phyloP scores from a whole-genome alignment of 495 filamentous ascomycete genomes.

The Aspergillus affinis region DNA sequence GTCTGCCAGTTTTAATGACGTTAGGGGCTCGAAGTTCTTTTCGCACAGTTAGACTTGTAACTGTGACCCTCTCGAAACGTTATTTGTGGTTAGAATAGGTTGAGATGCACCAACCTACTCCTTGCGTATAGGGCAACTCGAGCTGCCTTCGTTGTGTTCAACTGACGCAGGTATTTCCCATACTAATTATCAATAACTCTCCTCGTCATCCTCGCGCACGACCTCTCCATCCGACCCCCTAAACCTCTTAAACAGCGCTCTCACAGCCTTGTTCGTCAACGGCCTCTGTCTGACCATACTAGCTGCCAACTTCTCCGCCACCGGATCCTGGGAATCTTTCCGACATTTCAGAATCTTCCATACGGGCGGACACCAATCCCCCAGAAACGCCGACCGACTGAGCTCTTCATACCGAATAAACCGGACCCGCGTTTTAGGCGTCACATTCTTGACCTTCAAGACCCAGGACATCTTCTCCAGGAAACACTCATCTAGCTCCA shows the following conservation, averaged over 20 bases:
- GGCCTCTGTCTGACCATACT: conserved; percentile 4
- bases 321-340: neutral
- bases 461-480: conserved; percentile 1
- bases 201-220: neutral
- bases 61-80: no score
- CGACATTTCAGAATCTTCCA: neutral
- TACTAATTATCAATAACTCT: neutral
- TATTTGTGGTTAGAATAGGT: no score
- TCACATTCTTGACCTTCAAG: neutral
- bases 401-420: neutral
- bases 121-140: no score
- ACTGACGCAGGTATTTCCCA: no score
- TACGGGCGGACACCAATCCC: neutral
- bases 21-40: no score
- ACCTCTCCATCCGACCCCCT: no score
- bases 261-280: neutral
- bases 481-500: conserved; percentile 18
- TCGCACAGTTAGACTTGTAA: no score
- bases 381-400: neutral
- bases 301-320: neutral
- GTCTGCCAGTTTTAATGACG: no score
- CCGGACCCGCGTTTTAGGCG: neutral
- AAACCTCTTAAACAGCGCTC: neutral
- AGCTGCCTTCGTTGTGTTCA: no score
- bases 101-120: no score